phyloP scores from a whole-genome alignment of 192 early-diverging fungal genomes.

The Backusella tarrabulga region DNA sequence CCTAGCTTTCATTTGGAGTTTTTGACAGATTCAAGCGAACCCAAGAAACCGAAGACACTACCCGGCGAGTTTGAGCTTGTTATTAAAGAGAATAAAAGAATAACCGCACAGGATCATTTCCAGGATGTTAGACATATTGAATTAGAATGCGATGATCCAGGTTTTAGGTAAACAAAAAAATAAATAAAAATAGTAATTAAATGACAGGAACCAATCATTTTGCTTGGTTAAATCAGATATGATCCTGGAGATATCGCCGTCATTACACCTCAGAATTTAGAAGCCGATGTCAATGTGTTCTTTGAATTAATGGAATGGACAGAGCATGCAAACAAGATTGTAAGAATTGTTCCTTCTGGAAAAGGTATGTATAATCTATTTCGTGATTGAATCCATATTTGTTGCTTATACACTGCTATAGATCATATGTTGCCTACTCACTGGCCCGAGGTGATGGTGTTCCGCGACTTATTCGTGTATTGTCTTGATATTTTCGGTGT shows the following conservation, averaged over 20 bases:
- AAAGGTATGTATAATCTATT: neutral
- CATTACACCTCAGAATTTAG: slow-evolving; percentile 72
- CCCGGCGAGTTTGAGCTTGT: slow-evolving; percentile 34
- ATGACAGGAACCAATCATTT: neutral
- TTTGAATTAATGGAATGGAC: slow-evolving; percentile 71
- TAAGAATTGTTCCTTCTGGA: slow-evolving; percentile 46
- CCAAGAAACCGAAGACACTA: neutral
- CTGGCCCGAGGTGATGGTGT: slow-evolving; percentile 55
- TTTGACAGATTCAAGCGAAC: slow-evolving; percentile 18
- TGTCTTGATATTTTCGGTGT: slow-evolving; percentile 85
- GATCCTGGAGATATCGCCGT: slow-evolving; percentile 80
- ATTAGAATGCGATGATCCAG: slow-evolving; percentile 44
- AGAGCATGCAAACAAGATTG: slow-evolving; percentile 57
- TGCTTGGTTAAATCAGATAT: slow-evolving; percentile 42
- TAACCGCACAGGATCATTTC: slow-evolving; percentile 79
- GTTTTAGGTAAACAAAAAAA: slow-evolving; percentile 12
- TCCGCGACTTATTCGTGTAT: slow-evolving; percentile 72
- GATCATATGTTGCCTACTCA: slow-evolving; percentile 51
- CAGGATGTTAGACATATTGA: slow-evolving; percentile 91
- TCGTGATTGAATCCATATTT: neutral
- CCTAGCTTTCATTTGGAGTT: slow-evolving; percentile 51
- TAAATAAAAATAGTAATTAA: neutral
- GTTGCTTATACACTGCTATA: neutral
- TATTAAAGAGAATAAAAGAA: slow-evolving; percentile 59
- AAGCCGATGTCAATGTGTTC: slow-evolving; percentile 65